Evolutionary conservation across 2,329 filamentous ascomycete species (phyloP), one percentile per base, ranked within the genome.

Genomic region (Rasamsonia emersonii): DNA sequence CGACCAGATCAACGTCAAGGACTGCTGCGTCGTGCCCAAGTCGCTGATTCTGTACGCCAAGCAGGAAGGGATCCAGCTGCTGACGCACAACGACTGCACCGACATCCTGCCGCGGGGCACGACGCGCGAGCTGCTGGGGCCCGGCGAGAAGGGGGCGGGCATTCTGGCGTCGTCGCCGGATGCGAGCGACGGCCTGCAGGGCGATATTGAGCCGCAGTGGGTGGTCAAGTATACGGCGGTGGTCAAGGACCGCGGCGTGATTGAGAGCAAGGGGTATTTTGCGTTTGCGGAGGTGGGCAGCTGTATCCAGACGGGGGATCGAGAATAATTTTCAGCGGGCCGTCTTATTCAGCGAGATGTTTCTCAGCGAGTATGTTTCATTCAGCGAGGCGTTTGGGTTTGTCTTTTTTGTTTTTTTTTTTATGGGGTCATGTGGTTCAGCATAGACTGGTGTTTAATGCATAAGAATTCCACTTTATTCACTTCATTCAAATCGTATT

Each of bases 221-320:
- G 91, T 96, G 17, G 81, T 89, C 45, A 93, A 96, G 56, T 98
- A 98, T 56, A 95, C 89, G 21, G 91, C 91, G 1, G 89, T 96
- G 37, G 85, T 96, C 24, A 82, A 83, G 57, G 82, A 96, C 55
- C 72, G 91, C 33, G 91, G 91, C 9, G 91, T 98, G 6, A 89
- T 98, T 43, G 91, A 98, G 68, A 94, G 91, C 55, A 98, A 96
- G 67, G 91, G 91, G 5, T 96, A 95, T 60, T 95, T 95, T 66
- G 89, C 89, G 1, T 77, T 79, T 13, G 89, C 88, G 3, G 79
- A 86, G 52, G 59, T 91, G 43, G 64, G 66, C 28, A 65, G 67
- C 34, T 64, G 61, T 43, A 54, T 63, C 20, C 28, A 17, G 10
- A 32, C 29, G 13, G 18, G 35, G 11, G 32, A 38, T 16, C 24